Percentiles rank a stretch among this genome's conserved stretches.
These are phyloP conservation scores for Sugiyamaella castrensis DNA, from an alignment of 1,139 yeast species.

Conservation along the genomic window DNA sequence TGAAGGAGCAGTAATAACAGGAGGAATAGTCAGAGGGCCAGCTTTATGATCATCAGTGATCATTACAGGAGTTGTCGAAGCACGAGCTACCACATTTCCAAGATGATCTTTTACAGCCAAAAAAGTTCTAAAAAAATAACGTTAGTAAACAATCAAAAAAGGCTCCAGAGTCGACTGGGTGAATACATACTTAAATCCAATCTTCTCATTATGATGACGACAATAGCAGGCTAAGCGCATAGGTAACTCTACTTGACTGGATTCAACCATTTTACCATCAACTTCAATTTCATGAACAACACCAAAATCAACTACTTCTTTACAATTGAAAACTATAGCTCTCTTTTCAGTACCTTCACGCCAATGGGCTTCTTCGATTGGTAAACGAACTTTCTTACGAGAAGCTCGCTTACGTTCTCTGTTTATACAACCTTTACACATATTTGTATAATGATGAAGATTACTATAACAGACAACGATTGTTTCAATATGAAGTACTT, in stretches of 20 bases:
- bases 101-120: constrained; percentile 60
- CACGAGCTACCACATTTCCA: constrained; percentile 66
- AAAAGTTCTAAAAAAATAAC: constrained; percentile 43
- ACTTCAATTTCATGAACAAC: constrained; percentile 35
- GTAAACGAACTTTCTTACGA: constrained; percentile 60
- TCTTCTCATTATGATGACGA: constrained; percentile 80
- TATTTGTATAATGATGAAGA: constrained; percentile 53
- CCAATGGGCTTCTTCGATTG: constrained; percentile 69
- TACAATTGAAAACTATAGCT: constrained; percentile 83
- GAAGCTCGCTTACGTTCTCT: constrained; percentile 90
- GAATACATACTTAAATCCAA: constrained; percentile 58
- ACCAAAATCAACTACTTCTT: constrained; percentile 75
- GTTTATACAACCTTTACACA: constrained; percentile 79
- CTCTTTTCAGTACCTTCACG: constrained; percentile 68
- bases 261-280: constrained; percentile 42
- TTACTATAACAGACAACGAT: constrained; percentile 38
- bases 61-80: constrained; percentile 69
- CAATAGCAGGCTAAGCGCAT: constrained; percentile 93
- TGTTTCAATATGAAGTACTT: constrained; percentile 34
- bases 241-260: constrained; percentile 50
- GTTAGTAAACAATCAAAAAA: constrained; percentile 2
- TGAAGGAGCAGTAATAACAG: constrained; percentile 11
- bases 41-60: constrained; percentile 87
- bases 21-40: constrained; percentile 8
- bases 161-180: neutral